Base-by-base conservation (phyloP, 2,329 filamentous ascomycete genomes). In the Aphanoascus verrucosus region DNA sequence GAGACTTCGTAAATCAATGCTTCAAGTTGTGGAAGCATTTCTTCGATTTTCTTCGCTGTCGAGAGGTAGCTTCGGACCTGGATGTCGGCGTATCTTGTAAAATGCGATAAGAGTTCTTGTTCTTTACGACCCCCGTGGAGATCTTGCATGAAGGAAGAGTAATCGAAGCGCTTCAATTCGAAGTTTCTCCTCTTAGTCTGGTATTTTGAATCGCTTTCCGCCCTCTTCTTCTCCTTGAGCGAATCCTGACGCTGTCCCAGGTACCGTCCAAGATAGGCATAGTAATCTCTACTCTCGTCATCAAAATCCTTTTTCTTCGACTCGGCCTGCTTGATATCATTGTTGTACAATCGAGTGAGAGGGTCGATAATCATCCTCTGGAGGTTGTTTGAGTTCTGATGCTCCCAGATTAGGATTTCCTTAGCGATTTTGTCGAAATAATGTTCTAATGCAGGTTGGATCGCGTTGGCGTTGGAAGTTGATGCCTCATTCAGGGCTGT, bases 121-220 rank as follows among this genome's bases (percentile, higher is more conserved):
- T 98, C 93, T 67, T 97, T 98, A 58, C 93, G 84, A n/a, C 93
- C 93, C 31, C 93, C 93, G 58, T 97, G 93, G n/a, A 98, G 77
- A 73, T 98, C 93, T 64, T 97, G 91, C 87, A 98, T 94, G 65
- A 97, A 98, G 12, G 88, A 95, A 2, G 91, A 97, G 68, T 98
- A 98, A 69, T 98, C 94, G 64, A 98, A 98, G 8, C 94, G 84
- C 73, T 94, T 96, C 54, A 98, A 78, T 73, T 98, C 93, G 64
- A 98, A 98, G 61, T 89, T 95, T 43, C 88, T 84, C 60, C 90
- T 82, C 73, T 97, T 97, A 44, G 79, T 83, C 67, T 97, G 91
- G 65, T 97, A 98, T 66, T 98, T 98, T 32, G 87, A 86, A 68
- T 98, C 93, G 62, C 89, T 96, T 62, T 96, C 89, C 40, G 81